A percentile compares a stretch with the other conserved stretches of the same genome.
Conservation (phyloP, 305 asterid species). For the Galium porrigens region DNA sequence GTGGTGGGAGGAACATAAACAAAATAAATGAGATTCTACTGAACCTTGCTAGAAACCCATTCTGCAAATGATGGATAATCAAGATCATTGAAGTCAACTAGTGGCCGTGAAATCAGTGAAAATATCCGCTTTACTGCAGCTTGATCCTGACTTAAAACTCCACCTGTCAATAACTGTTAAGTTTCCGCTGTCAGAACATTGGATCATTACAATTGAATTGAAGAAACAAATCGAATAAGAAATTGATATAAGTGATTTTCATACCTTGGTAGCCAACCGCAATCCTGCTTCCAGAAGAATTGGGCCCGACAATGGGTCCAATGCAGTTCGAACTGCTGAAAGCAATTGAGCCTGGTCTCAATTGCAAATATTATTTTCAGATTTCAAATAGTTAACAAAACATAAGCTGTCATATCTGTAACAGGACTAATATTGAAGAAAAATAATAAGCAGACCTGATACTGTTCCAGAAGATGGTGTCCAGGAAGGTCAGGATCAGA, state of each 20-base stretch:
- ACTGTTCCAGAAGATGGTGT: slow-evolving; percentile 86
- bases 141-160: slow-evolving; percentile 90
- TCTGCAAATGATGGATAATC: slow-evolving; percentile 97
- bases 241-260: background rate
- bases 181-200: slow-evolving; percentile 21
- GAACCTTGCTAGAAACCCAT: slow-evolving; percentile 99
- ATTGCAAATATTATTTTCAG: slow-evolving; percentile 6
- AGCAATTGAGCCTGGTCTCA: slow-evolving; percentile 75
- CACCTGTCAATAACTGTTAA: slow-evolving; percentile 86
- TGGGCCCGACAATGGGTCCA: slow-evolving; percentile 74
- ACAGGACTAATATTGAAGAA: slow-evolving; percentile 16
- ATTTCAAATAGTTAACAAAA: slow-evolving; percentile 4
- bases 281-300: slow-evolving; percentile 86
- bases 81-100: slow-evolving; percentile 77
- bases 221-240: slow-evolving; percentile 11
- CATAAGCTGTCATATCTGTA: slow-evolving; percentile 10
- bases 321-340: slow-evolving; percentile 92
- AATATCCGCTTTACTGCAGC: slow-evolving; percentile 85
- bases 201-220: slow-evolving; percentile 17
- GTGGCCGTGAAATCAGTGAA: slow-evolving; percentile 86
- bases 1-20: background rate
- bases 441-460: slow-evolving; percentile 51
- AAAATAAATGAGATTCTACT: slow-evolving; percentile 1
- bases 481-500: slow-evolving; percentile 92
- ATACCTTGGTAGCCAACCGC: slow-evolving; percentile 89